Conservation (phyloP, 768 basidiomycete genomes). For the Calocera cornea region DNA sequence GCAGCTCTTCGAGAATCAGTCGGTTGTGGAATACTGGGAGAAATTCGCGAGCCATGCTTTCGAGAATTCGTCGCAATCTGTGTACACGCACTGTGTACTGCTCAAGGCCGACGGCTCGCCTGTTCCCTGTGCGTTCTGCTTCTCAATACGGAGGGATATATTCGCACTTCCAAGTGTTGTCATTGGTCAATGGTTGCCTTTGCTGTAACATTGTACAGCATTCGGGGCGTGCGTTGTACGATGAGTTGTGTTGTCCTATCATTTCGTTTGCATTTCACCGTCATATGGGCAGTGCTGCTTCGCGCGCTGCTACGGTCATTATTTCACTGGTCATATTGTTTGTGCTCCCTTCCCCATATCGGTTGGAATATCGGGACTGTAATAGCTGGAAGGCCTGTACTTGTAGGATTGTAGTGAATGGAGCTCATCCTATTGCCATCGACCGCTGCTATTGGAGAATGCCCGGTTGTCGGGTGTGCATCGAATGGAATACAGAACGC, state of each 20-base stretch:
- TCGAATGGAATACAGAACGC: no score
- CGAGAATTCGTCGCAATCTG: slow-evolving; percentile 90
- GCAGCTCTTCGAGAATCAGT: slow-evolving; percentile 88
- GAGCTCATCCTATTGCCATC: not conserved
- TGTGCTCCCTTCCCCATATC: no score
- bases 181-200: slow-evolving; percentile 81
- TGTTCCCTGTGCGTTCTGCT: slow-evolving; percentile 87
- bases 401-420: not conserved
- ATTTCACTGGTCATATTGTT: no score
- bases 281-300: no score
- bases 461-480: no score
- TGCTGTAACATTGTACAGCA: slow-evolving; percentile 22
- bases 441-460: not conserved
- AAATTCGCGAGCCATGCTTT: slow-evolving; percentile 95
- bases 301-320: no score
- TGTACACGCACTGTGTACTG: slow-evolving; percentile 83
- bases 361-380: not conserved
- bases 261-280: no score
- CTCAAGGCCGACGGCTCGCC: slow-evolving; percentile 74
- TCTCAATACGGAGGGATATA: slow-evolving; percentile 84
- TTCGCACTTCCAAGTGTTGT: slow-evolving; percentile 83
- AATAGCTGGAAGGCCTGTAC: not conserved
- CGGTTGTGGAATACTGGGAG: slow-evolving; percentile 92
- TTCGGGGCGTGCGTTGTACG: no score
- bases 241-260: no score